These are phyloP conservation scores for Dimargaris xerosporica DNA, from an alignment of 192 early-diverging fungal species.

Conservation along the genomic window DNA sequence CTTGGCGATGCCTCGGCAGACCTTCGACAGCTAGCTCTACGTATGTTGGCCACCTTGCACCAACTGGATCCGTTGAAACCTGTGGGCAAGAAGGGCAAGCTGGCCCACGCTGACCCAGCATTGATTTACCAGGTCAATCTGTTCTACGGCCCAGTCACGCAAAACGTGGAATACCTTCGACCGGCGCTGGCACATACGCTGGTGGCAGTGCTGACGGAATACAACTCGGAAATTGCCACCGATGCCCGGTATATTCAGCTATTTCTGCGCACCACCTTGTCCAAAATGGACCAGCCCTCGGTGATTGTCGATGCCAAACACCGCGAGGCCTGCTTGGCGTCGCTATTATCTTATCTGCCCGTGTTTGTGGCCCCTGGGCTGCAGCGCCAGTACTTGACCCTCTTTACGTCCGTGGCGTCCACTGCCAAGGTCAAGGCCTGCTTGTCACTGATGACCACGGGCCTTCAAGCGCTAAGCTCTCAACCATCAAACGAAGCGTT, in stretches of 20 bases:
- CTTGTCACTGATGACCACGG: neutral
- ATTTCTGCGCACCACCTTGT: neutral
- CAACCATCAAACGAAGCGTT: neutral
- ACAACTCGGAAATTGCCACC: conserved; percentile 26
- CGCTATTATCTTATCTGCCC: neutral
- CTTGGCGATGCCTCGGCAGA: conserved; percentile 34
- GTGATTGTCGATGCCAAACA: neutral
- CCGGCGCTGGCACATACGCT: conserved; percentile 27
- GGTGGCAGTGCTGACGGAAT: conserved; percentile 29
- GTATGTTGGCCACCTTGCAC: conserved; percentile 34
- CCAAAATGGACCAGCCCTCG: neutral
- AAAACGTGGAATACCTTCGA: conserved; percentile 39
- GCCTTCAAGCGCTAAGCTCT: neutral
- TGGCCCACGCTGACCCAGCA: conserved; percentile 11
- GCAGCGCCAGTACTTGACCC: neutral
- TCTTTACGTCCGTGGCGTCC: neutral
- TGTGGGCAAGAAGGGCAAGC: conserved; percentile 17
- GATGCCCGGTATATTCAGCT: conserved; percentile 24
- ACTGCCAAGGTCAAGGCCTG: neutral
- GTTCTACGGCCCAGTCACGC: conserved; percentile 35
- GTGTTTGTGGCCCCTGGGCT: neutral
- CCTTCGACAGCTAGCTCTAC: conserved; percentile 41
- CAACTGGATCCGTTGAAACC: conserved; percentile 23
- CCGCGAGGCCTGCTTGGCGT: neutral
- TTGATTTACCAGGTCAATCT: conserved; percentile 37